phyloP scores from a whole-genome alignment of 805 yeast species.

The Schwanniomyces occidentalis region DNA sequence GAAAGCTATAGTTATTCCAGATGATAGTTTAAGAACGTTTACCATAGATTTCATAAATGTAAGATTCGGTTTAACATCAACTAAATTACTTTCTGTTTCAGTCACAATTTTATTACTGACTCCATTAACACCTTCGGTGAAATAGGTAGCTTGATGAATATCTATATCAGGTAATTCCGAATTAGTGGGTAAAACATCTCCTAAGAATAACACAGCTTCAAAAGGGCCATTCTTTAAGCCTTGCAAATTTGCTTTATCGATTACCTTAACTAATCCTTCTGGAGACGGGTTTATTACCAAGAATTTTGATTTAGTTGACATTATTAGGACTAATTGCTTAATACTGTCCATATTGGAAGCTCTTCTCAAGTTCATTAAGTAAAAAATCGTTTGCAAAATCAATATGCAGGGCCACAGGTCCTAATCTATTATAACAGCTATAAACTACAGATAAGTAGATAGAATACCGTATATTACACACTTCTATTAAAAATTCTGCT shows the following conservation, averaged over 20 bases:
- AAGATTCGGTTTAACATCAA: constrained; percentile 26
- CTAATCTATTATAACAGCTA: too few relatives aligned
- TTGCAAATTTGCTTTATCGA: constrained; percentile 47
- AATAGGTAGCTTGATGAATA: constrained; percentile 25
- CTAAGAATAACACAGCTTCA: constrained; percentile 53
- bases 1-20: constrained; percentile 51
- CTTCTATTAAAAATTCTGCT: constrained; percentile 9
- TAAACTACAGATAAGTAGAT: background rate
- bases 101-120: constrained; percentile 9
- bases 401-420: too few relatives aligned
- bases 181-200: constrained; percentile 35
- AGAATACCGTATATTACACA: constrained; percentile 3
- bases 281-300: constrained; percentile 50
- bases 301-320: constrained; percentile 26
- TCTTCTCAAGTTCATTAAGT: too few relatives aligned
- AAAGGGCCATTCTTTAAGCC: constrained; percentile 67
- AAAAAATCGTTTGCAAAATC: too few relatives aligned
- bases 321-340: too few relatives aligned
- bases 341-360: too few relatives aligned
- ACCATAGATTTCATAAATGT: constrained; percentile 34
- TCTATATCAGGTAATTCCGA: constrained; percentile 18
- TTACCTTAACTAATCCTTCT: constrained; percentile 41
- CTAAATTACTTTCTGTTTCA: constrained; percentile 17
- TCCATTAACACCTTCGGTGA: constrained; percentile 21
- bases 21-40: constrained; percentile 33